These are phyloP conservation scores for Magnaporthales sp. DNA, from an alignment of 2,329 filamentous ascomycete species.

Conservation along the genomic window DNA sequence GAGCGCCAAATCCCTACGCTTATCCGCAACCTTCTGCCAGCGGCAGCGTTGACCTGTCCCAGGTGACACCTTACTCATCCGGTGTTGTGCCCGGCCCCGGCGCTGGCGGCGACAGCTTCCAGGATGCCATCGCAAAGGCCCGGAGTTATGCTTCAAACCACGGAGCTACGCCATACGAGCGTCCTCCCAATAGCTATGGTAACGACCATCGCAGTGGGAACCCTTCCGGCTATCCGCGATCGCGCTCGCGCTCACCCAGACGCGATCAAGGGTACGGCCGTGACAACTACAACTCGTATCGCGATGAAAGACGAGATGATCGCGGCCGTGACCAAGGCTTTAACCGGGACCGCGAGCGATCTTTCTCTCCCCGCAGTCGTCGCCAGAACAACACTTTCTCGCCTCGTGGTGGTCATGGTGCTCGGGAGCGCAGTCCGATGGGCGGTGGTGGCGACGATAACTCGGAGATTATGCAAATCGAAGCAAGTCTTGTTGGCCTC, in stretches of 20 bases:
- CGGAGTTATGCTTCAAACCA: constrained; percentile 75
- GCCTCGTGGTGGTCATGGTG: constrained; percentile 40
- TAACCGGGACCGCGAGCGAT: constrained; percentile 48
- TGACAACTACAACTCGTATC: constrained; percentile 74
- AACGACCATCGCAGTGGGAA: constrained; percentile 34
- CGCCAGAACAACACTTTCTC: constrained; percentile 40
- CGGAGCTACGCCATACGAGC: constrained; percentile 57
- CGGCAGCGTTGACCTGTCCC: constrained; percentile 71
- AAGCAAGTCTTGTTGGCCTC: constrained; percentile 77
- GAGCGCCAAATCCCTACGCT: constrained; percentile 12
- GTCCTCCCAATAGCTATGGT: constrained; percentile 36
- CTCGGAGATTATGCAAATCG: constrained; percentile 75
- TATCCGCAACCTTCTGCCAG: constrained; percentile 60
- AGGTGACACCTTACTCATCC: constrained; percentile 15
- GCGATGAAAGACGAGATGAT: constrained; percentile 73
- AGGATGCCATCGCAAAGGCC: constrained; percentile 77
- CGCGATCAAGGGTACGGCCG: constrained; percentile 66
- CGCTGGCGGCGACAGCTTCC: constrained; percentile 75
- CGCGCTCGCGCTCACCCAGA: constrained; percentile 59
- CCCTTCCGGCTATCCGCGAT: constrained; percentile 51
- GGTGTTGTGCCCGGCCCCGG: constrained; percentile 1
- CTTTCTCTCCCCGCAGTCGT: constrained; percentile 47
- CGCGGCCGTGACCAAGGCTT: constrained; percentile 43
- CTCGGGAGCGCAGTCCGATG: constrained; percentile 50
- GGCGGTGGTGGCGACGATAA: constrained; percentile 50